Conservation (phyloP, 2,329 filamentous ascomycete species). For the Neurospora sp. region DNA sequence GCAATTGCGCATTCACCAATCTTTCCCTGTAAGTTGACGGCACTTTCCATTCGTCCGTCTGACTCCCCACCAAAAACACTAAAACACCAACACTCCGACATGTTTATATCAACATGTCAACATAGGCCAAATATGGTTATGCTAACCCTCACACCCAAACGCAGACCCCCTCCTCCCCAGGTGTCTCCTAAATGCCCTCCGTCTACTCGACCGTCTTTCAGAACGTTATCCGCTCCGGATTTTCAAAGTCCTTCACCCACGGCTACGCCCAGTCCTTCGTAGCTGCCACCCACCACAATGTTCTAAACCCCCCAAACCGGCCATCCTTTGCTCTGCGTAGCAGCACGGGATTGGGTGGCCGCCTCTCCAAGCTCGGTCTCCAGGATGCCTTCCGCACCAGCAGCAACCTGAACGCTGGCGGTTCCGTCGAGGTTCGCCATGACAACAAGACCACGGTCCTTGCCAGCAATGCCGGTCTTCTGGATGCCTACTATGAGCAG, state of each 20-base stretch:
- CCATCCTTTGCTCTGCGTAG: conserved; percentile 51
- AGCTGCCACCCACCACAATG: conserved; percentile 76
- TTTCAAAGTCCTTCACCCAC: conserved; percentile 93
- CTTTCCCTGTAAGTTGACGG: conserved; percentile 49
- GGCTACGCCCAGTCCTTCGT: conserved; percentile 97
- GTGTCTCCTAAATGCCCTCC: conserved; percentile 81
- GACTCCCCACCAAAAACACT: not conserved
- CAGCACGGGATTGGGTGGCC: conserved; percentile 39
- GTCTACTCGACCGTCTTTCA: conserved; percentile 59
- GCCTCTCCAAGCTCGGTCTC: conserved; percentile 53
- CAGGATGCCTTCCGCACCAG: conserved; percentile 67
- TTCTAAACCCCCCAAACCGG: conserved; percentile 62
- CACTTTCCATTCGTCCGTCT: not conserved
- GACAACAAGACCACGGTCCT: conserved; percentile 46
- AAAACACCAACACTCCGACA: not conserved
- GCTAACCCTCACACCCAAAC: conserved; percentile 5
- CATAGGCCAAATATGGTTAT: not conserved
- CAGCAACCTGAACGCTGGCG: conserved; percentile 36
- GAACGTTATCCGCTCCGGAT: conserved; percentile 92
- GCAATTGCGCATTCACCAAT: conserved; percentile 55
- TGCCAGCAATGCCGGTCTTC: conserved; percentile 35
- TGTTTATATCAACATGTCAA: not conserved
- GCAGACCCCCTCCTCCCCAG: conserved; percentile 46
- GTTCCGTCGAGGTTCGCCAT: conserved; percentile 46
- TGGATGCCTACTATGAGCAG: conserved; percentile 88